Percentiles rank a stretch among this genome's conserved stretches.
Evolutionary conservation across 1,284 basidiomycete genomes (phyloP).

Genomic region (Malassezia slooffiae): DNA sequence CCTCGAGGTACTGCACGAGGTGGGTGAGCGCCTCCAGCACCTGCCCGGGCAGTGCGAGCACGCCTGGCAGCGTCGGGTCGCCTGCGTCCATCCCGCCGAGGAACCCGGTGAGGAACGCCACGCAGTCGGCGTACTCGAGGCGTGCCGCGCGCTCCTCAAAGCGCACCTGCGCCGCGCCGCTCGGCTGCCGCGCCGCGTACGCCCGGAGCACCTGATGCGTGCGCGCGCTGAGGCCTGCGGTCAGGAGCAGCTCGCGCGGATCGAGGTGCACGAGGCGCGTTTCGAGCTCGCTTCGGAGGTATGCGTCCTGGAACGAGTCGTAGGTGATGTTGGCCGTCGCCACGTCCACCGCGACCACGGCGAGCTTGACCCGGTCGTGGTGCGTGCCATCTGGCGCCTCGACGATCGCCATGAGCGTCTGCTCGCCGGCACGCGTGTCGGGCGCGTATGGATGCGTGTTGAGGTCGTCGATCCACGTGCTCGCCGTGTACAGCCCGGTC

Average conservation of each 20-base stretch:
- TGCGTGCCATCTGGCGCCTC: constrained; percentile 56
- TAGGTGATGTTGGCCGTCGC: constrained; percentile 82
- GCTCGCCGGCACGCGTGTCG: constrained; percentile 13
- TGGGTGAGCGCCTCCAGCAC: constrained; percentile 68
- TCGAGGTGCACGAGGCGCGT: constrained; percentile 48
- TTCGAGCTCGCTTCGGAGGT: constrained; percentile 35
- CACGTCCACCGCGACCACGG: constrained; percentile 68
- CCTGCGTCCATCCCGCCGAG: constrained; percentile 8
- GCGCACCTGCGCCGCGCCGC: constrained; percentile 45
- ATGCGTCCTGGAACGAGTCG: constrained; percentile 57
- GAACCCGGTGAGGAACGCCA: constrained; percentile 2
- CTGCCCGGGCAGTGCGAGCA: constrained; percentile 36
- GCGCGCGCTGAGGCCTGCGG: constrained; percentile 55
- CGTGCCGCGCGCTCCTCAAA: not conserved
- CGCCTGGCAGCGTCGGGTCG: constrained; percentile 13
- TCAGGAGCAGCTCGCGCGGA: constrained; percentile 65
- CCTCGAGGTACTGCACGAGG: constrained; percentile 63
- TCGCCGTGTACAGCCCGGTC: constrained; percentile 71
- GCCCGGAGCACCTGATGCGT: constrained; percentile 64
- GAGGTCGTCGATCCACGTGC: constrained; percentile 69
- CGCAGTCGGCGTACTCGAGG: no score
- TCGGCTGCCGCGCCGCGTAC: constrained; percentile 55
- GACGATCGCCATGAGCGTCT: constrained; percentile 50
- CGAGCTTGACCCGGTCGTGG: constrained; percentile 58
- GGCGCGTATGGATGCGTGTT: constrained; percentile 48